These are phyloP conservation scores for Stentor roeselii DNA, from an alignment of 73 alveolate species.

Conservation along the genomic window DNA sequence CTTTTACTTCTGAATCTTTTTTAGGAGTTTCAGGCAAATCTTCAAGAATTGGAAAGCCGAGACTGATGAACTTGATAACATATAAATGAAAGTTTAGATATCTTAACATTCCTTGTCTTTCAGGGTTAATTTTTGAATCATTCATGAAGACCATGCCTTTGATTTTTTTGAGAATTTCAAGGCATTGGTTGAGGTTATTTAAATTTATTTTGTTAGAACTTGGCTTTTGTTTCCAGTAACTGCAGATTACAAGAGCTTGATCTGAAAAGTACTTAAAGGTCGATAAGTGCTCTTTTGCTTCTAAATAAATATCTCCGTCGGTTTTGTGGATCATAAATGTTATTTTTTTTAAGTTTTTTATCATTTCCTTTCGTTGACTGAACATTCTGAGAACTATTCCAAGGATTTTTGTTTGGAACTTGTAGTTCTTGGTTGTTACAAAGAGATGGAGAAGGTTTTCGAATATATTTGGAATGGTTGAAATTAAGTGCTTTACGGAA, in stretches of 20 bases:
- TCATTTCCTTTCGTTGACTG: neutral
- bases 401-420: neutral
- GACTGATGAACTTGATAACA: neutral
- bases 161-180: neutral
- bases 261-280: neutral
- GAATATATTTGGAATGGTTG: neutral
- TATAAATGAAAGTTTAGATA: neutral
- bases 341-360: neutral
- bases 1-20: neutral
- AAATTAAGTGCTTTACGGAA: neutral
- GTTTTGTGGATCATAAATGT: neutral
- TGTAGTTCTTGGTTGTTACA: conserved; percentile 10
- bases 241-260: neutral
- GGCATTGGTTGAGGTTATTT: neutral
- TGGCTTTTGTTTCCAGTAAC: neutral
- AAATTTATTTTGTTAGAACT: neutral
- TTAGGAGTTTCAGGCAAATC: neutral
- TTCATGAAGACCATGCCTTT: too few species aligned
- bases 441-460: neutral
- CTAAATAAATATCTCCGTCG: neutral
- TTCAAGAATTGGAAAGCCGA: neutral
- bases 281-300: neutral
- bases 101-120: neutral
- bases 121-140: neutral
- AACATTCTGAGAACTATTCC: neutral